Evolutionary conservation across 768 basidiomycete species (phyloP).

Genomic region (Kondoa subrosea): DNA sequence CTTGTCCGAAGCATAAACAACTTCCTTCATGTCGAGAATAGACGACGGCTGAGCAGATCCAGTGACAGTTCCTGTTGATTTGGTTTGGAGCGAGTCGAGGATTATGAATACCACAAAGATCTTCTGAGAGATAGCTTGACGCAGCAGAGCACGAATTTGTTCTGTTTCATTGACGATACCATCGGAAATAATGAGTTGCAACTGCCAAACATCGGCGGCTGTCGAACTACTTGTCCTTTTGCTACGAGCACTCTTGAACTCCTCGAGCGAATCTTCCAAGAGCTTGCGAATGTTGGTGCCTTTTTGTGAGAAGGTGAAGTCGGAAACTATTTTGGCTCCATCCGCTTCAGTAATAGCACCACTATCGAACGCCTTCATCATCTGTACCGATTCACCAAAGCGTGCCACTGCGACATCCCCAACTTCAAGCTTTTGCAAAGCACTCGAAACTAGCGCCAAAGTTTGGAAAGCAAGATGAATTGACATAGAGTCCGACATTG

Average conservation of each 20-base stretch:
- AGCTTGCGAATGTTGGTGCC: constrained; percentile 72
- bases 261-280: constrained; percentile 42
- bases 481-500: constrained; percentile 84
- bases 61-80: constrained; percentile 20
- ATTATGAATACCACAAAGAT: constrained; percentile 95
- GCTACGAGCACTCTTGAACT: constrained; percentile 53
- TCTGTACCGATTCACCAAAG: constrained; percentile 74
- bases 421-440: constrained; percentile 75
- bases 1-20: constrained; percentile 46
- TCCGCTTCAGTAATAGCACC: constrained; percentile 58
- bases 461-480: constrained; percentile 89
- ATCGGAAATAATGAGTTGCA: constrained; percentile 95
- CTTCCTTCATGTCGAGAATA: constrained; percentile 83
- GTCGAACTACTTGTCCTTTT: constrained; percentile 41
- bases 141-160: constrained; percentile 54
- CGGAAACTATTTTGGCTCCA: constrained; percentile 60
- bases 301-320: constrained; percentile 77
- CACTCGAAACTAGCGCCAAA: constrained; percentile 74
- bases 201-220: constrained; percentile 80
- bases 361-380: constrained; percentile 69
- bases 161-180: constrained; percentile 98
- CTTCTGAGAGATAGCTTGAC: constrained; percentile 71
- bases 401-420: constrained; percentile 84
- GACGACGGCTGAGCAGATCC: constrained; percentile 45
- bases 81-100: constrained; percentile 58